A percentile compares a stretch with the other conserved stretches of the same genome.
phyloP scores from a whole-genome alignment of 1,284 basidiomycete species.

The Sanguinoderma infundibulare region DNA sequence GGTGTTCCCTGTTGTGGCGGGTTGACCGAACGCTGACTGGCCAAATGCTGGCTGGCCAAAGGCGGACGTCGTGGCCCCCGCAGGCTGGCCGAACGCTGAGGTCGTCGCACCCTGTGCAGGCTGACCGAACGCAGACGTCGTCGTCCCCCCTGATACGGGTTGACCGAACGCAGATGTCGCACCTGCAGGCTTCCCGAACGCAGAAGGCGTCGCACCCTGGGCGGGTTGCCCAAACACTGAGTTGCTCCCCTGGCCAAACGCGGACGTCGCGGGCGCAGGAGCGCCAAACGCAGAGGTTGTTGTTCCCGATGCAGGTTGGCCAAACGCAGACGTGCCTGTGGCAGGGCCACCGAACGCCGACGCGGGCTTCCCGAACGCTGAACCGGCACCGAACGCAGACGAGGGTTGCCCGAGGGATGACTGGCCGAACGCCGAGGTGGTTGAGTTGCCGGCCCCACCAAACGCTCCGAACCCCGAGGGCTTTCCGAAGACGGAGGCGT shows the following conservation, averaged over 20 bases:
- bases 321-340: conserved; percentile 17
- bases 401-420: conserved; percentile 26
- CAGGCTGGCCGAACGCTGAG: conserved; percentile 28
- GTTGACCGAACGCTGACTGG: conserved; percentile 31
- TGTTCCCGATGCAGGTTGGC: conserved; percentile 4
- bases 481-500: conserved; percentile 47
- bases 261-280: conserved; percentile 27
- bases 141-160: neutral
- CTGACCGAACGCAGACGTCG: conserved; percentile 37
- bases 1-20: conserved; percentile 16
- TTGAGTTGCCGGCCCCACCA: conserved; percentile 33
- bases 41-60: conserved; percentile 34
- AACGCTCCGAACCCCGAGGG: conserved; percentile 35
- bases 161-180: conserved; percentile 25
- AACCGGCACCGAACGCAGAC: conserved; percentile 42
- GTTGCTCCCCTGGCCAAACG: conserved; percentile 37
- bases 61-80: conserved; percentile 28
- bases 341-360: conserved; percentile 35
- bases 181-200: conserved; percentile 33
- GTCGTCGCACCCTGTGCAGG: conserved; percentile 8
- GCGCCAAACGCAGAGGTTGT: conserved; percentile 18
- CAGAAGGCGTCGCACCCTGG: conserved; percentile 17
- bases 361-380: conserved; percentile 36
- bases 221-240: conserved; percentile 41
- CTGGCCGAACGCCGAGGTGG: conserved; percentile 36